Base-by-base conservation (phyloP, 768 basidiomycete genomes). In the Psilocybe cubensis region DNA sequence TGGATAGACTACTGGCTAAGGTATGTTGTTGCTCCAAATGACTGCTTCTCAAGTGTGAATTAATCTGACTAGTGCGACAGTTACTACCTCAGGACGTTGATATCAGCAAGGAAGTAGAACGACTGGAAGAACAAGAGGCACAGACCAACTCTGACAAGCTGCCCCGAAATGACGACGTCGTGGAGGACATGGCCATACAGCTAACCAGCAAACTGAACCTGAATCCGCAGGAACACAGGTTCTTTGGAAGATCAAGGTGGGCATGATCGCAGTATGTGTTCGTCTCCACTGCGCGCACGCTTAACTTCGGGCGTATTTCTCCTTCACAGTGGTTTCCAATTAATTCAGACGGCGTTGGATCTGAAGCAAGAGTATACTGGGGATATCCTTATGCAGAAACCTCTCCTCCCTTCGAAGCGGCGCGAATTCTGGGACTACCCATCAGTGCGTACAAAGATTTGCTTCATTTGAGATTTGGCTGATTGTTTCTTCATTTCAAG, bases 1-100 rank as follows among this genome's bases (percentile, higher is more conserved):
- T 89, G 77, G 85, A 89, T 67, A 79, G 74, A 57, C 74, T 89
- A 3, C 68, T 89, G 20, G 76, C 73, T 52, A 82, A 79, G 70
- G 87, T 84, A 57, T 28, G 71, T 43, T 6, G 54, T 27, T 20
- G n/a, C 8, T 57, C 25, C 11, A n/a, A 44, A 18, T 14, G 6
- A 38, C 38, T 14, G 44, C 38, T 28, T 14, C 31, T 53, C 54
- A 29, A 35, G 17, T 44, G 52, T 14, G n/a, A 41, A 47, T 20
- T 58, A 27, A 45, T 35, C 14, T 17, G n/a, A 14, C 12, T 38
- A 38, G 21, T 25, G 23, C n/a, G 29, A 50, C 49, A 53, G 24
- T 47, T 66, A 63, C 55, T 70, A 14, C 61, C 85, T 41, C 88
- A 89, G 2, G 84, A 85, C 42, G 77, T 83, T 20, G 87, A 92